A percentile compares a stretch with the other conserved stretches of the same genome.
Conservation (phyloP, 768 basidiomycete species). For the Austroboletus eburneus region DNA sequence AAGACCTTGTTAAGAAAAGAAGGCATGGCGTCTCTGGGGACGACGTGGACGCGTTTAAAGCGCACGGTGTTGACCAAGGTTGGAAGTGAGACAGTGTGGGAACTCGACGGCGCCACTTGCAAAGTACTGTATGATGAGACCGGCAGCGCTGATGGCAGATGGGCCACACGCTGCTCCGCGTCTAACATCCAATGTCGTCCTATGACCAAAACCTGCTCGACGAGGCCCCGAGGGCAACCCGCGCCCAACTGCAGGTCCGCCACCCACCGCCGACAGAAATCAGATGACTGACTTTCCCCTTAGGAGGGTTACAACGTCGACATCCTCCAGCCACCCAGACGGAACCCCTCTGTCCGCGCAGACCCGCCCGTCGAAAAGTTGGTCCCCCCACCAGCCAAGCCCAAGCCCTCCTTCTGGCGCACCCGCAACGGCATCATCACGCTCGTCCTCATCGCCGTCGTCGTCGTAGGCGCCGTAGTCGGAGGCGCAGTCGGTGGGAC, state of each 20-base stretch:
- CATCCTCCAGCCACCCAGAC: conserved; percentile 31
- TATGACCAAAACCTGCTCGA: conserved; percentile 41
- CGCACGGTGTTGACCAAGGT: conserved; percentile 1
- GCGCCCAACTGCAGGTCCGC: conserved; percentile 40
- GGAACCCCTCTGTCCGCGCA: conserved; percentile 15
- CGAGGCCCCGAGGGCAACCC: conserved; percentile 40
- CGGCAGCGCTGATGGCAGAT: too few species aligned
- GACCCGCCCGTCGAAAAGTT: conserved; percentile 12
- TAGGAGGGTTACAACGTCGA: conserved; percentile 56
- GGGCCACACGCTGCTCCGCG: too few species aligned
- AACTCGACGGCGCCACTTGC: conserved; percentile 3
- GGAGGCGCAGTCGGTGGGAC: conserved; percentile 59
- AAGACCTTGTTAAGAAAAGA: conserved; percentile 77
- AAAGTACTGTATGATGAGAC: too few species aligned
- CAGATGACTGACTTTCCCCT: not conserved
- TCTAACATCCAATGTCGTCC: conserved; percentile 21
- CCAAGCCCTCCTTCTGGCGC: conserved; percentile 43
- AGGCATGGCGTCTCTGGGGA: conserved; percentile 42
- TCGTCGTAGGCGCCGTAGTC: conserved; percentile 48
- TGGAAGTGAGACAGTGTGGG: too few species aligned
- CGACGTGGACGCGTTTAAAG: not conserved
- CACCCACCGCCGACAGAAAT: not conserved
- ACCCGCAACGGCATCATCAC: conserved; percentile 41
- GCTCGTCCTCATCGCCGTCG: conserved; percentile 34
- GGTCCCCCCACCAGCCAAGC: too few species aligned